Percentiles rank a stretch among this genome's conserved stretches.
Conservation (phyloP, 1,284 basidiomycete species). For the Puccinia horiana region DNA sequence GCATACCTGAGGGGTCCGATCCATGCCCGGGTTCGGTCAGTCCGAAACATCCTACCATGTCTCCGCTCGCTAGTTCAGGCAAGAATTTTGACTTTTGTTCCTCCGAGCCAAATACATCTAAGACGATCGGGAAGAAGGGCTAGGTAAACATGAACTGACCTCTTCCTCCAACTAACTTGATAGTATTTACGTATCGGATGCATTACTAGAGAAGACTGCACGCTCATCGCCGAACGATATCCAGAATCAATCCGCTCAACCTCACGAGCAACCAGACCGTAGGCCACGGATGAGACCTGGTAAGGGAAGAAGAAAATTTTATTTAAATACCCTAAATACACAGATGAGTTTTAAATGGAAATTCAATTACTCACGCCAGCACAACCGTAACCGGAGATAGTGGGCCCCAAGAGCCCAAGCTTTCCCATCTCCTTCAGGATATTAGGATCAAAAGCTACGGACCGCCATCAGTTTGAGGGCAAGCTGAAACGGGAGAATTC, state of each 20-base stretch:
- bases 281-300: slow-evolving; percentile 64
- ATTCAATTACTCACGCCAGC: slow-evolving; percentile 71
- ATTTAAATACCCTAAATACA: not conserved
- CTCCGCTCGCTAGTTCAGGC: slow-evolving; percentile 80
- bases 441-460: slow-evolving; percentile 72
- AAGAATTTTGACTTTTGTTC: slow-evolving; percentile 89
- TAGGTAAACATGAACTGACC: not conserved
- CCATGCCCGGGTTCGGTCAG: slow-evolving; percentile 96
- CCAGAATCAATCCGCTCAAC: slow-evolving; percentile 94
- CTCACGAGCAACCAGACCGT: slow-evolving; percentile 89
- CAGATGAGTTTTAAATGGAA: not conserved
- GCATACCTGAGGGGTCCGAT: slow-evolving; percentile 89
- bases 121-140: not conserved
- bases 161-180: not conserved
- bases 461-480: slow-evolving; percentile 24
- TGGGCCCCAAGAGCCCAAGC: slow-evolving; percentile 84
- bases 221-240: slow-evolving; percentile 91
- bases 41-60: slow-evolving; percentile 89
- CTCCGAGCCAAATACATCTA: slow-evolving; percentile 79
- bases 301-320: not conserved
- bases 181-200: slow-evolving; percentile 70
- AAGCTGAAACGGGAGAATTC: not conserved
- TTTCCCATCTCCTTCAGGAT: slow-evolving; percentile 90
- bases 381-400: slow-evolving; percentile 90
- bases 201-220: slow-evolving; percentile 97